Evolutionary conservation across 129 eudicot species (phyloP).

Genomic region (Tagetes erecta): DNA sequence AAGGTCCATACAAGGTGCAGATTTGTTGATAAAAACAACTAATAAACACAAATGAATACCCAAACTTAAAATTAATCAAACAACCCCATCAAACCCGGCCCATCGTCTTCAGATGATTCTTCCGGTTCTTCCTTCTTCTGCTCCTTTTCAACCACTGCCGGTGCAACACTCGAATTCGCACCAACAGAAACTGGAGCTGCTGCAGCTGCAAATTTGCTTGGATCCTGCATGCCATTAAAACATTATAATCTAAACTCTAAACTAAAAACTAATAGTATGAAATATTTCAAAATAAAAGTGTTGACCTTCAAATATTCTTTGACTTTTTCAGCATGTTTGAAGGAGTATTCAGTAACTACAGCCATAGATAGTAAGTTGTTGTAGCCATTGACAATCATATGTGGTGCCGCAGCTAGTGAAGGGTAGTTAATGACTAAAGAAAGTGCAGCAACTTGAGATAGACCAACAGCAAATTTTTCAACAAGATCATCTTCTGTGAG

Average conservation of each 20-base stretch:
- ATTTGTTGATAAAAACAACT: conserved; percentile 16
- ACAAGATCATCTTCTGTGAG: conserved; percentile 54
- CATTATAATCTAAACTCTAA: background rate
- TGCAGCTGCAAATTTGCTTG: conserved; percentile 51
- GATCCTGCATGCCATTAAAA: conserved; percentile 52
- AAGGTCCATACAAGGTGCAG: conserved; percentile 20
- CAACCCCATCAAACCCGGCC: conserved; percentile 33
- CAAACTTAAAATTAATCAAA: conserved; percentile 44
- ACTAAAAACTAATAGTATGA: background rate
- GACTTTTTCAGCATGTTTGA: conserved; percentile 51
- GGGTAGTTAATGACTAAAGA: conserved; percentile 49
- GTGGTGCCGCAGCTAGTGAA: conserved; percentile 54
- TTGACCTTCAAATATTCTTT: conserved; percentile 55
- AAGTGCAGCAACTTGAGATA: conserved; percentile 39
- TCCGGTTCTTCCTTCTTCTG: conserved; percentile 53
- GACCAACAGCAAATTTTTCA: conserved; percentile 44
- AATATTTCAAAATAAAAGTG: background rate
- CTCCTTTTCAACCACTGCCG: conserved; percentile 44
- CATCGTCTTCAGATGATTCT: conserved; percentile 51
- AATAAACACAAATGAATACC: conserved; percentile 9
- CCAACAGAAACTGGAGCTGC: conserved; percentile 33
- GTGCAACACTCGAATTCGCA: conserved; percentile 36
- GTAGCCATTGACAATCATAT: conserved; percentile 57
- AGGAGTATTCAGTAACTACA: conserved; percentile 54
- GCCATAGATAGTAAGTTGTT: conserved; percentile 53